Conservation (phyloP, 2,329 filamentous ascomycete species). For the Aphanoascus verrucosus region DNA sequence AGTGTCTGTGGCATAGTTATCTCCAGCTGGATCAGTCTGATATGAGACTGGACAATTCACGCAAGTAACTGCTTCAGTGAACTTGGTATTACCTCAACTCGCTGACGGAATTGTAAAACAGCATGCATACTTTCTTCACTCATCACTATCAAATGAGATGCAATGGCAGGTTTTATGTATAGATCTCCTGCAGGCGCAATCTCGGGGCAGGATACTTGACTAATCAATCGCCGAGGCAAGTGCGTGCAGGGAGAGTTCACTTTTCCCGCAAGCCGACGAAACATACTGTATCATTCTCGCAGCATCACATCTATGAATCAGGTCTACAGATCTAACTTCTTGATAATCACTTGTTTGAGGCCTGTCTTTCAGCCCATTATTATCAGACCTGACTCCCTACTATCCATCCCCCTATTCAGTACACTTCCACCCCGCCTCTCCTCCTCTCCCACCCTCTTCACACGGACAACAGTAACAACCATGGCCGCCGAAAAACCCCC, state of each 20-base stretch:
- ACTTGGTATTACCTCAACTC: too few relatives aligned
- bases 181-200: too few relatives aligned
- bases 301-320: neutral
- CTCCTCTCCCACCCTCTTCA: neutral
- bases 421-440: neutral
- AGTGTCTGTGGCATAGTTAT: too few relatives aligned
- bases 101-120: too few relatives aligned
- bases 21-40: too few relatives aligned
- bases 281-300: neutral
- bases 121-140: too few relatives aligned
- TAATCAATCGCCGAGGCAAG: constrained; percentile 2
- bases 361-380: neutral
- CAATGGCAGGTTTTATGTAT: too few relatives aligned
- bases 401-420: neutral
- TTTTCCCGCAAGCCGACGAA: neutral
- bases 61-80: too few relatives aligned
- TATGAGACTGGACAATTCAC: too few relatives aligned
- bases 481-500: constrained; percentile 16
- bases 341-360: neutral
- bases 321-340: neutral
- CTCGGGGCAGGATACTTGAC: too few relatives aligned
- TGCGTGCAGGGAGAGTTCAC: neutral
- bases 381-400: neutral
- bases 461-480: neutral
- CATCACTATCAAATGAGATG: too few relatives aligned